Evolutionary conservation across 2,329 filamentous ascomycete genomes (phyloP).

Genomic region (Rhinocladiella mackenziei): DNA sequence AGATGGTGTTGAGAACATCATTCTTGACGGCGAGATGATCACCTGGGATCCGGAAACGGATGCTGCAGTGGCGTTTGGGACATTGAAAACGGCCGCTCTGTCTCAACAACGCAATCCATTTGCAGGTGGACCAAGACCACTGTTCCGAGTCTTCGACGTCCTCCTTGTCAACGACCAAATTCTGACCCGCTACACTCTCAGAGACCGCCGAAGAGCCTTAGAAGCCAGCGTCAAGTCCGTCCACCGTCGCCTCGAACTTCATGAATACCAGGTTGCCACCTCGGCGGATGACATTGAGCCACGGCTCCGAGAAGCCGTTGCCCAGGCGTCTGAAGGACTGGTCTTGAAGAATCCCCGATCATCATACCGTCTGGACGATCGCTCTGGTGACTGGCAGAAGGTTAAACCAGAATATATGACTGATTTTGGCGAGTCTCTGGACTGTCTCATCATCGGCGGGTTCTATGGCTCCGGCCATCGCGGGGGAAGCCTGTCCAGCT

Average conservation of each 20-base stretch:
- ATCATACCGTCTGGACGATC: constrained; percentile 78
- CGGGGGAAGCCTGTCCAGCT: constrained; percentile 78
- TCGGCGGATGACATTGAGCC: constrained; percentile 71
- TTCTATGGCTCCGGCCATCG: constrained; percentile 87
- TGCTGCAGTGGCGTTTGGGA: constrained; percentile 84
- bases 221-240: constrained; percentile 66
- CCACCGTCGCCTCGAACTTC: constrained; percentile 76
- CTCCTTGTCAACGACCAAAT: constrained; percentile 78
- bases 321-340: constrained; percentile 80
- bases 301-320: constrained; percentile 74
- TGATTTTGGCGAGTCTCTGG: constrained; percentile 88
- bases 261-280: constrained; percentile 64
- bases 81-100: constrained; percentile 84
- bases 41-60: constrained; percentile 89
- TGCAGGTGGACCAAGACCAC: constrained; percentile 62
- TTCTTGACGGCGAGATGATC: constrained; percentile 97
- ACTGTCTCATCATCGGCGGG: constrained; percentile 83
- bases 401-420: constrained; percentile 99
- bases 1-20: constrained; percentile 73
- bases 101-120: constrained; percentile 72
- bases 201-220: constrained; percentile 73
- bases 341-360: constrained; percentile 92
- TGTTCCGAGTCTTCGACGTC: constrained; percentile 88
- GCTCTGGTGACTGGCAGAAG: constrained; percentile 96
- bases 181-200: constrained; percentile 76